phyloP scores from a whole-genome alignment of 2,329 filamentous ascomycete species.

The Chlorencoelia australis region DNA sequence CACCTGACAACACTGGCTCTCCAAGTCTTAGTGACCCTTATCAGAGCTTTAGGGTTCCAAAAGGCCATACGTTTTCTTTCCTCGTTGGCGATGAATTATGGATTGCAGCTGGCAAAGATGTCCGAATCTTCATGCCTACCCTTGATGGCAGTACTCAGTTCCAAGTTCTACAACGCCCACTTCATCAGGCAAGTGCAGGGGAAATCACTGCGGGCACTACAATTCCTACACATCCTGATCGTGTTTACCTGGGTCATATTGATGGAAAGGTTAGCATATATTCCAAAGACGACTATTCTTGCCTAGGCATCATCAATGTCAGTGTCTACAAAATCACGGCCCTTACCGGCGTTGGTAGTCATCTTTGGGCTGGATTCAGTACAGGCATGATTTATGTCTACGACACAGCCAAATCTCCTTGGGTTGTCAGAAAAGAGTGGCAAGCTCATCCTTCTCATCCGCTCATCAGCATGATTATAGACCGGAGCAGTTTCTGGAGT shows the following conservation, averaged over 20 bases:
- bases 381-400: constrained; percentile 92
- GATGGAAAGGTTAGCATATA: constrained; percentile 97
- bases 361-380: constrained; percentile 90
- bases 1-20: constrained; percentile 58
- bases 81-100: constrained; percentile 78
- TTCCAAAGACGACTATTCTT: constrained; percentile 62
- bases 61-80: constrained; percentile 79
- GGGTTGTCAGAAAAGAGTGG: constrained; percentile 92
- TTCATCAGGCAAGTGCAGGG: constrained; percentile 63
- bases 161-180: constrained; percentile 61
- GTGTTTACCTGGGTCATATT: constrained; percentile 80
- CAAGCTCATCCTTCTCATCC: constrained; percentile 70
- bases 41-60: constrained; percentile 67
- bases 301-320: constrained; percentile 70
- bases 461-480: constrained; percentile 66
- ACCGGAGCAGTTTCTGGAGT: constrained; percentile 75
- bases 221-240: constrained; percentile 63
- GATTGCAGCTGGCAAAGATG: constrained; percentile 79
- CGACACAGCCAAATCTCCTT: constrained; percentile 71
- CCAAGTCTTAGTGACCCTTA: constrained; percentile 65
- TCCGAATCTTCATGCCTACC: constrained; percentile 73
- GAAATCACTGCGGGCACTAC: constrained; percentile 80
- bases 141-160: constrained; percentile 58
- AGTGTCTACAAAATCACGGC: constrained; percentile 94
- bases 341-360: constrained; percentile 67